Conservation (phyloP, 2,329 filamentous ascomycete genomes). For the Elsinoe australis region DNA sequence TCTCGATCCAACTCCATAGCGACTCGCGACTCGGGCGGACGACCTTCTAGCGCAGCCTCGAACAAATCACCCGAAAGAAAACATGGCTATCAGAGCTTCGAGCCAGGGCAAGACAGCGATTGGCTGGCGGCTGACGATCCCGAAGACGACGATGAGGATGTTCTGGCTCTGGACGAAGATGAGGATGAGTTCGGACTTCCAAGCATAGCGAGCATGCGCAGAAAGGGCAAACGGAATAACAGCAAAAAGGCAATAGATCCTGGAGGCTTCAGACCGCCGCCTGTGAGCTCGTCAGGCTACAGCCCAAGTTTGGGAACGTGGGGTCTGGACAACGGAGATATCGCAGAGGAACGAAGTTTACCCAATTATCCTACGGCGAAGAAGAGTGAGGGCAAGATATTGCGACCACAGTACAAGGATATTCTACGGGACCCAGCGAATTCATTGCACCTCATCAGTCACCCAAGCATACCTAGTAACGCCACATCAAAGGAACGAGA, state of each 20-base stretch:
- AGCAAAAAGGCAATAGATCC: constrained; percentile 40
- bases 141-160: constrained; percentile 51
- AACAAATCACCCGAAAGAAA: constrained; percentile 48
- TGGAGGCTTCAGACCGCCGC: constrained; percentile 27
- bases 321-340: constrained; percentile 83
- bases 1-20: constrained; percentile 70
- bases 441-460: constrained; percentile 85
- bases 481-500: constrained; percentile 78
- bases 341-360: constrained; percentile 78
- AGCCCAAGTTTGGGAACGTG: constrained; percentile 27
- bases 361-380: constrained; percentile 80
- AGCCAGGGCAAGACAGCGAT: constrained; percentile 73
- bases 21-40: constrained; percentile 49
- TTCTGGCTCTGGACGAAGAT: constrained; percentile 73
- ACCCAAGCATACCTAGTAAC: constrained; percentile 64
- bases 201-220: constrained; percentile 83
- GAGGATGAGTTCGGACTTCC: constrained; percentile 94
- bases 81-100: constrained; percentile 70
- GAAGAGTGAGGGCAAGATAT: constrained; percentile 87
- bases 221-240: constrained; percentile 50
- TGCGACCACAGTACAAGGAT: constrained; percentile 95
- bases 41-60: constrained; percentile 48
- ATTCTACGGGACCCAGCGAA: constrained; percentile 82
- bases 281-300: constrained; percentile 15
- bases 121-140: constrained; percentile 64